Conservation (phyloP, 1,284 basidiomycete genomes). For the Melampsora larici-populina region DNA sequence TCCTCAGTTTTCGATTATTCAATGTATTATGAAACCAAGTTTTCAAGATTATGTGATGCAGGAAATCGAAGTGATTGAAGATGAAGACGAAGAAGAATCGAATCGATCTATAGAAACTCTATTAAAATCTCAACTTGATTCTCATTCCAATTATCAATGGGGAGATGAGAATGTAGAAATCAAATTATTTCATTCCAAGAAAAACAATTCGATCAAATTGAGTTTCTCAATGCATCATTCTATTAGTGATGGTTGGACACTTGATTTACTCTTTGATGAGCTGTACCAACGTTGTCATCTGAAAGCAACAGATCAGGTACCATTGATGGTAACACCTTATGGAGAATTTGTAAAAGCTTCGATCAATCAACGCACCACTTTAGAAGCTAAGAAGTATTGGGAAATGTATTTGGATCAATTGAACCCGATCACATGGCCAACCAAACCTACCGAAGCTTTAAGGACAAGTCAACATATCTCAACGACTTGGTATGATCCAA, state of each 20-base stretch:
- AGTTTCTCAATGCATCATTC: conserved; percentile 49
- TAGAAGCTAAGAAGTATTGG: conserved; percentile 44
- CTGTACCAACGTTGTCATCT: conserved; percentile 45
- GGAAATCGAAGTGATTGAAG: conserved; percentile 4
- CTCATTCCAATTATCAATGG: conserved; percentile 44
- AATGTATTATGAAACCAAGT: conserved; percentile 43
- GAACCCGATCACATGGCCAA: neutral
- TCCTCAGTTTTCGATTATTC: conserved; percentile 38
- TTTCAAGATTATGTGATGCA: conserved; percentile 43
- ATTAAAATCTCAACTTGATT: neutral
- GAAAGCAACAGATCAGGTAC: neutral
- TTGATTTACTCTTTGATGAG: conserved; percentile 48
- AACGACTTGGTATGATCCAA: neutral
- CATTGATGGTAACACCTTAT: neutral
- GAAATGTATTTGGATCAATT: conserved; percentile 44
- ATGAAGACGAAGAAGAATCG: conserved; percentile 9
- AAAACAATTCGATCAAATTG: conserved; percentile 40
- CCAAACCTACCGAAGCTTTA: neutral
- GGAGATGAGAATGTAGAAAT: conserved; percentile 45
- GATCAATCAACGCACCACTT: conserved; percentile 10
- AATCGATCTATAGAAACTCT: neutral
- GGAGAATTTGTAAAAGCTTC: conserved; percentile 46
- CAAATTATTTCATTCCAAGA: conserved; percentile 41
- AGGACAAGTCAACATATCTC: conserved; percentile 19
- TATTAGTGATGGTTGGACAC: conserved; percentile 49